Conservation (phyloP, 352 stramenopile species). For the Pythium dissimile region DNA sequence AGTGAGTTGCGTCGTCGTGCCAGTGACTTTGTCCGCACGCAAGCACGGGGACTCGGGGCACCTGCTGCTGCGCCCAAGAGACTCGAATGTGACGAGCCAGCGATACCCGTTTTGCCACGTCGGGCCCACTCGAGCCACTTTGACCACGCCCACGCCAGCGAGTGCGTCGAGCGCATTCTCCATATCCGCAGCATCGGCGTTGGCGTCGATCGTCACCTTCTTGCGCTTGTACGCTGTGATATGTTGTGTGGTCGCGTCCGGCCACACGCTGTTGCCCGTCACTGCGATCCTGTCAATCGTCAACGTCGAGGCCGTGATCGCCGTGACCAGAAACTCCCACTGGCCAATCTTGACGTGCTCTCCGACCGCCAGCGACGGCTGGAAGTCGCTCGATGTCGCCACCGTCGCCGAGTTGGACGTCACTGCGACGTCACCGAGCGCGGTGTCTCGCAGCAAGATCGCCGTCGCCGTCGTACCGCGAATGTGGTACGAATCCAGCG, state of each 20-base stretch:
- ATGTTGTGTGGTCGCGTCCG: constrained; percentile 29
- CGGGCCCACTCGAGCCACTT: constrained; percentile 53
- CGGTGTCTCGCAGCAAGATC: constrained; percentile 58
- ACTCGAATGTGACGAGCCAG: constrained; percentile 72
- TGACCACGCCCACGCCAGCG: constrained; percentile 50
- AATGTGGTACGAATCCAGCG: constrained; percentile 68
- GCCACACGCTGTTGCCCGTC: constrained; percentile 31
- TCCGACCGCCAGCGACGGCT: constrained; percentile 21
- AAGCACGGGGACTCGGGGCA: constrained; percentile 62
- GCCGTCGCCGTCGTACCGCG: constrained; percentile 26
- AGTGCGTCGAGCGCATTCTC: constrained; percentile 39
- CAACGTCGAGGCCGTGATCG: constrained; percentile 26
- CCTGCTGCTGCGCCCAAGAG: constrained; percentile 40
- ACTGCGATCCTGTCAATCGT: constrained; percentile 33
- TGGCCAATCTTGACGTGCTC: constrained; percentile 62
- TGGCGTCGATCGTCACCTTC: constrained; percentile 51
- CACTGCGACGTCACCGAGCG: constrained; percentile 59
- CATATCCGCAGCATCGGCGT: constrained; percentile 50
- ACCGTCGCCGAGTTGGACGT: constrained; percentile 29
- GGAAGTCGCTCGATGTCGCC: constrained; percentile 45
- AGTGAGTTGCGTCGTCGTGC: constrained; percentile 25
- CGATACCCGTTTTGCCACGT: constrained; percentile 53
- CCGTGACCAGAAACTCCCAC: constrained; percentile 41
- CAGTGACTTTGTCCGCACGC: constrained; percentile 46
- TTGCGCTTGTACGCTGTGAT: constrained; percentile 68